Conservation (phyloP, 352 stramenopile species). For the Globisporangium takayamanum region DNA sequence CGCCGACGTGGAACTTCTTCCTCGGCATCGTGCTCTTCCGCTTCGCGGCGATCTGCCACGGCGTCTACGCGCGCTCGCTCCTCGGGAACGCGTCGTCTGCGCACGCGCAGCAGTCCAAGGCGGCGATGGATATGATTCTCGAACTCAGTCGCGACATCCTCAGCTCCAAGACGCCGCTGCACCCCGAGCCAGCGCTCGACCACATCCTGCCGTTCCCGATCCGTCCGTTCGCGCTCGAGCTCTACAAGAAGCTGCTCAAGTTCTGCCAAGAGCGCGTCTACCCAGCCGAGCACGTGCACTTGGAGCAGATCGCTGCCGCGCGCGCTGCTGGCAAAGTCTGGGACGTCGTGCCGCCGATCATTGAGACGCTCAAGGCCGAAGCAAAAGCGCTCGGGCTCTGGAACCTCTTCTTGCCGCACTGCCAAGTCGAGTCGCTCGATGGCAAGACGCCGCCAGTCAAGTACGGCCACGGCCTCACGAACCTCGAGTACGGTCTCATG, state of each 20-base stretch:
- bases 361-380: conserved; percentile 87
- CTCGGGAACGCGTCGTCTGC: conserved; percentile 77
- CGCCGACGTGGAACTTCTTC: conserved; percentile 69
- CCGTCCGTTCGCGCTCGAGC: conserved; percentile 56
- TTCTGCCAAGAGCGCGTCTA: conserved; percentile 90
- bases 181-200: conserved; percentile 37
- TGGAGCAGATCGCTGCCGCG: conserved; percentile 59
- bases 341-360: conserved; percentile 81
- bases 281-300: conserved; percentile 84
- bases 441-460: conserved; percentile 38
- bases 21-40: conserved; percentile 66
- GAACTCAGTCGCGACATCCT: conserved; percentile 33
- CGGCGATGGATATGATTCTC: conserved; percentile 61
- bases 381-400: conserved; percentile 91
- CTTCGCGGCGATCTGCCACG: conserved; percentile 74
- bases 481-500: conserved; percentile 94
- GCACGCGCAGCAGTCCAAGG: conserved; percentile 60
- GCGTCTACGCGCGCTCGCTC: conserved; percentile 67
- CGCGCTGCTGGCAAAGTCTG: conserved; percentile 56
- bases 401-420: conserved; percentile 93
- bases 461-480: conserved; percentile 69
- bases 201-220: conserved; percentile 73
- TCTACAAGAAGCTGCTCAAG: conserved; percentile 79
- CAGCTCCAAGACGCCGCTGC: conserved; percentile 26
- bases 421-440: conserved; percentile 37